Percentiles rank a stretch among this genome's conserved stretches.
These are phyloP conservation scores for Corinectria fuckeliana DNA, from an alignment of 2,329 filamentous ascomycete species.

Conservation along the genomic window DNA sequence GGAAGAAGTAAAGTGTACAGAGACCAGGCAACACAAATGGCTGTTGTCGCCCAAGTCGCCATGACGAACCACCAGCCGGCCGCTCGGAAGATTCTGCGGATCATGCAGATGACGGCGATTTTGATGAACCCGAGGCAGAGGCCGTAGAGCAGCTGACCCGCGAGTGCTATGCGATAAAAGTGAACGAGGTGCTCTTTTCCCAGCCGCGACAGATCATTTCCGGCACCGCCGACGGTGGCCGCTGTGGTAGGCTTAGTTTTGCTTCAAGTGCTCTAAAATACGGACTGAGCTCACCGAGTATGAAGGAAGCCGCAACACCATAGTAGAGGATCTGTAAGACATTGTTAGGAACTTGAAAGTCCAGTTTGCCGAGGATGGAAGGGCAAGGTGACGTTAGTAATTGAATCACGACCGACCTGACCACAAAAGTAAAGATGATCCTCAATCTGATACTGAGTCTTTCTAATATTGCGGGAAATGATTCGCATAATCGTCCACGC, in stretches of 20 bases:
- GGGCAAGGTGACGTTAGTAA: too few species aligned
- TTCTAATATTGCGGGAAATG: conserved; percentile 8
- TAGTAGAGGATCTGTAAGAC: conserved; percentile 3
- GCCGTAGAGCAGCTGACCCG: conserved; percentile 19
- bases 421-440: conserved; percentile 16
- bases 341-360: not conserved
- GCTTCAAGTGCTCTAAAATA: not conserved
- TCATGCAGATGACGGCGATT: conserved; percentile 17
- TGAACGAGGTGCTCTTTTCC: not conserved
- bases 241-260: not conserved
- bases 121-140: conserved; percentile 20
- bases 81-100: conserved; percentile 20
- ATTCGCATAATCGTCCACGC: conserved; percentile 11
- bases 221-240: not conserved
- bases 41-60: not conserved
- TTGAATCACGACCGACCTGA: not conserved
- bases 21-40: conserved; percentile 5
- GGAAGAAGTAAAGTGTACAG: conserved; percentile 7
- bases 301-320: not conserved
- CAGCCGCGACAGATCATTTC: conserved; percentile 2
- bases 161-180: conserved; percentile 9
- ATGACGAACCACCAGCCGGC: conserved; percentile 3
- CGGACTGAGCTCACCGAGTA: not conserved
- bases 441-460: conserved; percentile 1
- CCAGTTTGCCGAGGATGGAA: too few species aligned